Conservation (phyloP, 2,329 filamentous ascomycete species). For the Chaetomiaceae sp. region DNA sequence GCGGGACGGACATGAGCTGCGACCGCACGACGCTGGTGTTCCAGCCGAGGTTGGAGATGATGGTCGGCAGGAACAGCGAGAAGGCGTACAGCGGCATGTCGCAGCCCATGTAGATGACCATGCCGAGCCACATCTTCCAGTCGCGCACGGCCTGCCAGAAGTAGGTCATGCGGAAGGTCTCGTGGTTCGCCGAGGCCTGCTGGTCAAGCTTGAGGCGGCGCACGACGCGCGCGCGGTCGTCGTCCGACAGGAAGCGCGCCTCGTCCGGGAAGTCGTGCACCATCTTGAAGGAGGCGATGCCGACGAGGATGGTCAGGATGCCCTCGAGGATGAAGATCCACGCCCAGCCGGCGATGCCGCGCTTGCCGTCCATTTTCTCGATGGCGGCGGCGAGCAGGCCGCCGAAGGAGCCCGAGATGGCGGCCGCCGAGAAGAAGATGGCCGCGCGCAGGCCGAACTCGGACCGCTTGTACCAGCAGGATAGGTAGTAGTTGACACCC, state of each 20-base stretch:
- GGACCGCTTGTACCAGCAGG: conserved; percentile 70
- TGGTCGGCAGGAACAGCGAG: conserved; percentile 53
- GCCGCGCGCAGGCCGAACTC: conserved; percentile 69
- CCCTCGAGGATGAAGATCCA: conserved; percentile 65
- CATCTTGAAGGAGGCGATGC: conserved; percentile 61
- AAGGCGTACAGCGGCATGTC: conserved; percentile 46
- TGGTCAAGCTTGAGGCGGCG: conserved; percentile 61
- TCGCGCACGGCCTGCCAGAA: conserved; percentile 65
- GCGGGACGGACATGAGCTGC: conserved; percentile 69
- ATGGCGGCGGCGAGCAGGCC: conserved; percentile 65
- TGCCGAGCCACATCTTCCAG: conserved; percentile 62
- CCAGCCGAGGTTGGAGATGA: conserved; percentile 41
- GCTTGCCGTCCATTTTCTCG: conserved; percentile 56
- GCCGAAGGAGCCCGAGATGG: conserved; percentile 67
- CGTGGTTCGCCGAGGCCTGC: conserved; percentile 61
- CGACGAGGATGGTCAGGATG: conserved; percentile 59
- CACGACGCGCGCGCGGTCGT: conserved; percentile 62
- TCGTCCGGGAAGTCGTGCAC: conserved; percentile 74
- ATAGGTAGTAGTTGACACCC: conserved; percentile 62
- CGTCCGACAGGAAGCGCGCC: conserved; percentile 59
- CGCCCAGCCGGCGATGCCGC: conserved; percentile 47
- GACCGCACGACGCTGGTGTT: conserved; percentile 46
- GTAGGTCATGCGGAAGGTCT: conserved; percentile 64
- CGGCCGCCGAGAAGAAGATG: conserved; percentile 74
- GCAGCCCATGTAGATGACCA: conserved; percentile 44